Percentiles rank a stretch among this genome's conserved stretches.
Conservation (phyloP, 2,329 filamentous ascomycete genomes). For the Ascochyta viciae-villosae region DNA sequence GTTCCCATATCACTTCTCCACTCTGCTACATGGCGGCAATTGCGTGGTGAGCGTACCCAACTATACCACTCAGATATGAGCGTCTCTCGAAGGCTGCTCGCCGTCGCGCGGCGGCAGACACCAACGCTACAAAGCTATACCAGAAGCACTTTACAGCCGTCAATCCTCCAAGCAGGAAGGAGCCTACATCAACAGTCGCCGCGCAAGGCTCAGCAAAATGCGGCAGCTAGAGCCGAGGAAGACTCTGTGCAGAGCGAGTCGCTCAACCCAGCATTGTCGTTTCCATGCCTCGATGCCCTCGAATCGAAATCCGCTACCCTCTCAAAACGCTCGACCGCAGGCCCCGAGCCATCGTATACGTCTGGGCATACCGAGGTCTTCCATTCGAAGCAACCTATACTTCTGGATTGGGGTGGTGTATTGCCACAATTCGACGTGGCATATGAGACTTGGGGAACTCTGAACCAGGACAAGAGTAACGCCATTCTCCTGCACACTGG, state of each 20-base stretch:
- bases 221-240: constrained; percentile 25
- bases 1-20: constrained; percentile 6
- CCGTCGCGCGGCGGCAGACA: constrained; percentile 29
- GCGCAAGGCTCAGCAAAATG: constrained; percentile 34
- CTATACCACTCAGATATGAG: constrained; percentile 34
- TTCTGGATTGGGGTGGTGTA: constrained; percentile 95
- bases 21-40: background rate
- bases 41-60: constrained; percentile 6
- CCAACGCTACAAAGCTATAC: constrained; percentile 12
- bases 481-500: constrained; percentile 93
- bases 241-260: constrained; percentile 35
- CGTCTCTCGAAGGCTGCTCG: constrained; percentile 37
- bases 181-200: constrained; percentile 41
- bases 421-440: constrained; percentile 87
- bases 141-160: constrained; percentile 13
- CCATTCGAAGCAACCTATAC: constrained; percentile 74
- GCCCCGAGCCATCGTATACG: constrained; percentile 94
- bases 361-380: constrained; percentile 83
- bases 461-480: constrained; percentile 84
- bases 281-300: constrained; percentile 52
- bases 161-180: constrained; percentile 23
- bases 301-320: constrained; percentile 69
- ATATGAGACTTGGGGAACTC: constrained; percentile 88
- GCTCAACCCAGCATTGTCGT: constrained; percentile 50
- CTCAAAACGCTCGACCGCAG: constrained; percentile 70